A percentile compares a stretch with the other conserved stretches of the same genome.
Evolutionary conservation across 306 rosid species (phyloP).

Genomic region (Gastrolobium villosum): DNA sequence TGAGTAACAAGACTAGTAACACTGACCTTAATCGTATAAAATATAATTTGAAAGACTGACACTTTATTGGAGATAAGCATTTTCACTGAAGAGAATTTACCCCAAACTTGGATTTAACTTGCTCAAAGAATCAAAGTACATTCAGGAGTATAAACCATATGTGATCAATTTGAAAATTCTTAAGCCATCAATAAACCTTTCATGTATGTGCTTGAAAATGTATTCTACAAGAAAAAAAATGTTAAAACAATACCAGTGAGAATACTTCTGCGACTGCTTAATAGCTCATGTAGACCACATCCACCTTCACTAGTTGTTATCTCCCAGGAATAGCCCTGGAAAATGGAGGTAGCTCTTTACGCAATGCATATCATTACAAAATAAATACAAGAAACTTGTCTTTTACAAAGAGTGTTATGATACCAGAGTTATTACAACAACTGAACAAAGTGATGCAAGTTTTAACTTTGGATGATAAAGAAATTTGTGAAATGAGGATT

Average conservation of each 20-base stretch:
- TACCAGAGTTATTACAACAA: background rate
- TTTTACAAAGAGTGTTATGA: conserved; percentile 11
- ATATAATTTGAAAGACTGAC: background rate
- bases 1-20: background rate
- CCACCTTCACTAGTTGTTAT: conserved; percentile 89
- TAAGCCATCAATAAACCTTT: conserved; percentile 25
- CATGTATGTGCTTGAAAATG: conserved; percentile 20
- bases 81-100: conserved; percentile 14
- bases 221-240: conserved; percentile 34
- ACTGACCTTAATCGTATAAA: background rate
- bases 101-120: conserved; percentile 21
- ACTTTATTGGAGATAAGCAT: conserved; percentile 18
- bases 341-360: conserved; percentile 35
- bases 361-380: conserved; percentile 19
- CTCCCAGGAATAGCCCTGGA: conserved; percentile 92
- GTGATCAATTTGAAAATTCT: conserved; percentile 7
- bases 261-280: conserved; percentile 74
- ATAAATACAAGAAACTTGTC: conserved; percentile 35
- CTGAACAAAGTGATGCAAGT: conserved; percentile 10
- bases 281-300: conserved; percentile 72
- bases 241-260: conserved; percentile 61
- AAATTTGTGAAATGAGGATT: background rate
- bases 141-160: conserved; percentile 24
- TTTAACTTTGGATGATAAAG: background rate
- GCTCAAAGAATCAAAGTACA: conserved; percentile 19